Evolutionary conservation across 2,329 filamentous ascomycete genomes (phyloP).

Genomic region (Shiraia bambusicola): DNA sequence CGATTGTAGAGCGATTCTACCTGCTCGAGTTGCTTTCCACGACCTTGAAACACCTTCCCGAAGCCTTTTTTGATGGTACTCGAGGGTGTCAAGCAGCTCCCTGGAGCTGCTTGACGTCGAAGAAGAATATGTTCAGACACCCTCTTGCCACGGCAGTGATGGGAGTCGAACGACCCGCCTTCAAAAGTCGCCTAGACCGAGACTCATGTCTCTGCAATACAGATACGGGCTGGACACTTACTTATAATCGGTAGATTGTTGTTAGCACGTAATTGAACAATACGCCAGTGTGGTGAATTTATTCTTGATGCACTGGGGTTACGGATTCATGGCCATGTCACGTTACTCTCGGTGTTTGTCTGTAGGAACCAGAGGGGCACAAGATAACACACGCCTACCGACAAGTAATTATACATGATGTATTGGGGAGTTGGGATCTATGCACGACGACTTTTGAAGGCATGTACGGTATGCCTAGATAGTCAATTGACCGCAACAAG

Average conservation of each 20-base stretch:
- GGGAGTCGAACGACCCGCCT: conserved; percentile 22
- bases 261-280: no score
- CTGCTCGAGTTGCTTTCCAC: background rate
- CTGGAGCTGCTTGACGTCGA: conserved; percentile 18
- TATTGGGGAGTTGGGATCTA: no score
- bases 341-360: no score
- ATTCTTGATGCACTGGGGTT: background rate
- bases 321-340: background rate
- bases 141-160: conserved; percentile 23
- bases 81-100: conserved; percentile 15
- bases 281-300: background rate
- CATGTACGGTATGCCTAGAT: no score
- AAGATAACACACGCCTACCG: no score
- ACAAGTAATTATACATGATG: no score
- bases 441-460: no score
- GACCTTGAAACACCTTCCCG: conserved; percentile 17
- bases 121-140: conserved; percentile 22
- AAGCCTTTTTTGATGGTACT: conserved; percentile 26
- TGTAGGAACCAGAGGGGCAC: no score
- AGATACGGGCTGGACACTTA: conserved; percentile 38
- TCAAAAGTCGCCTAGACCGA: conserved; percentile 38
- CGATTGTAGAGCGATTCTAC: no score
- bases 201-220: conserved; percentile 41
- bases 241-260: background rate
- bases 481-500: no score